These are phyloP conservation scores for Sarocladiaceae sp. DNA, from an alignment of 2,329 filamentous ascomycete species.

Conservation along the genomic window DNA sequence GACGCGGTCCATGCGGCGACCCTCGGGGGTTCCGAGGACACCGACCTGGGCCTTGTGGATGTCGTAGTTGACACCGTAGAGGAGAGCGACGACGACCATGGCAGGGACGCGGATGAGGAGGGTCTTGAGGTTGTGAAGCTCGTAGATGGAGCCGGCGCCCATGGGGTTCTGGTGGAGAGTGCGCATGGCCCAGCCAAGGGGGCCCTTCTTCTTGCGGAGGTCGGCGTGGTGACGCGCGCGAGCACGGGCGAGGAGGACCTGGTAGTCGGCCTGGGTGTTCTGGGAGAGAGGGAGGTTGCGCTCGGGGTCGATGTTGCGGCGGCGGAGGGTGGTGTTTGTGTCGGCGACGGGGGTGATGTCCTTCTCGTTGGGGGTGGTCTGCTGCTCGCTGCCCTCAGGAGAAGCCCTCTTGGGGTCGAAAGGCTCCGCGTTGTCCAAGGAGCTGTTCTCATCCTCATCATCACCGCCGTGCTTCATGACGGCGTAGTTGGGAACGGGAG, in stretches of 20 bases:
- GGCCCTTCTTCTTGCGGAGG: constrained; percentile 56
- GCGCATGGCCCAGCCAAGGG: constrained; percentile 80
- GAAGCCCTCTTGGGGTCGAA: constrained; percentile 23
- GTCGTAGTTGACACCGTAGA: constrained; percentile 77
- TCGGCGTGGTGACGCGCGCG: constrained; percentile 54
- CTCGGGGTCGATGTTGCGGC: constrained; percentile 29
- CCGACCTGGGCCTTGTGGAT: constrained; percentile 72
- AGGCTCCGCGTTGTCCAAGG: constrained; percentile 26
- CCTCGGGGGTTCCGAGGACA: constrained; percentile 65
- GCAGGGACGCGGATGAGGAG: constrained; percentile 62
- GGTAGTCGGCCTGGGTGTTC: constrained; percentile 47
- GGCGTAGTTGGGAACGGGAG: constrained; percentile 66
- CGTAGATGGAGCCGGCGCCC: constrained; percentile 67
- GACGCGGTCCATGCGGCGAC: constrained; percentile 61
- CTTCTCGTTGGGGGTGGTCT: constrained; percentile 27
- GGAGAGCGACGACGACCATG: constrained; percentile 51
- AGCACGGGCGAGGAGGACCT: constrained; percentile 52
- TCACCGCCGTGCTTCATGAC: constrained; percentile 63
- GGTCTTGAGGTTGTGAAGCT: constrained; percentile 62
- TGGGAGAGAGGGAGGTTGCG: constrained; percentile 41
- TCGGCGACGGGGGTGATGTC: constrained; percentile 32
- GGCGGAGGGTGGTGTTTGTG: constrained; percentile 25
- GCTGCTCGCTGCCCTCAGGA: constrained; percentile 17
- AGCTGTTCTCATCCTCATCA: constrained; percentile 18
- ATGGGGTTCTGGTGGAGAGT: constrained; percentile 67